Conservation (phyloP, 768 basidiomycete genomes). For the Postia placenta region DNA sequence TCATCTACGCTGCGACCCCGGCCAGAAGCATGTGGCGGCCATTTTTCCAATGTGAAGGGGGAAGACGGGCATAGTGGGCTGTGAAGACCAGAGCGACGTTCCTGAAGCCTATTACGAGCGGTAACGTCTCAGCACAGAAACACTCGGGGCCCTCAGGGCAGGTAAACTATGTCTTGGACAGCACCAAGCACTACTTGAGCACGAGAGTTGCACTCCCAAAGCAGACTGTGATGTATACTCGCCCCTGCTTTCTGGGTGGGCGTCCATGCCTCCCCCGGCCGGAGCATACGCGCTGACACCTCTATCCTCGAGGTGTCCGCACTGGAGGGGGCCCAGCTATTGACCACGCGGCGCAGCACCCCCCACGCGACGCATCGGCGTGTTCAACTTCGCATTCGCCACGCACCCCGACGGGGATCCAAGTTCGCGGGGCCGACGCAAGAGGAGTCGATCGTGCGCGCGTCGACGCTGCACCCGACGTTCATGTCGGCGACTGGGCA, state of each 20-base stretch:
- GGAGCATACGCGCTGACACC: constrained; percentile 22
- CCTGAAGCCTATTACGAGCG: constrained; percentile 4
- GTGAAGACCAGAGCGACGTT: not conserved
- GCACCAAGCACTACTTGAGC: constrained; percentile 28
- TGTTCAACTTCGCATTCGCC: constrained; percentile 76
- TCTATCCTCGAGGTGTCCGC: constrained; percentile 59
- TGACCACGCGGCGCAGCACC: constrained; percentile 35
- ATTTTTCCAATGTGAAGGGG: too few species aligned
- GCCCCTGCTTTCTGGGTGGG: constrained; percentile 43
- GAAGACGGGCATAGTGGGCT: too few species aligned
- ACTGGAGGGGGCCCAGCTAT: constrained; percentile 49
- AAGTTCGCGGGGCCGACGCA: constrained; percentile 68
- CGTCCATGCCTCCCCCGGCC: constrained; percentile 10
- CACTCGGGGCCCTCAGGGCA: constrained; percentile 39
- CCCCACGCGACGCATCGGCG: constrained; percentile 50
- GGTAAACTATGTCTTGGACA: constrained; percentile 34
- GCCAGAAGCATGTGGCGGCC: too few species aligned
- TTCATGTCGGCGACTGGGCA: constrained; percentile 49
- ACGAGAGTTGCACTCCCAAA: constrained; percentile 29
- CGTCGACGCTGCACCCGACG: constrained; percentile 62
- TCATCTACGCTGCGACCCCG: too few species aligned
- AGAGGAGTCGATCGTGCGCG: constrained; percentile 75
- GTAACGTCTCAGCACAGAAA: constrained; percentile 40
- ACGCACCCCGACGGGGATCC: constrained; percentile 76
- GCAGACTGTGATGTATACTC: constrained; percentile 47